These are phyloP conservation scores for Plasmodium berghei DNA, from an alignment of 169 alveolate genomes.

Conservation along the genomic window DNA sequence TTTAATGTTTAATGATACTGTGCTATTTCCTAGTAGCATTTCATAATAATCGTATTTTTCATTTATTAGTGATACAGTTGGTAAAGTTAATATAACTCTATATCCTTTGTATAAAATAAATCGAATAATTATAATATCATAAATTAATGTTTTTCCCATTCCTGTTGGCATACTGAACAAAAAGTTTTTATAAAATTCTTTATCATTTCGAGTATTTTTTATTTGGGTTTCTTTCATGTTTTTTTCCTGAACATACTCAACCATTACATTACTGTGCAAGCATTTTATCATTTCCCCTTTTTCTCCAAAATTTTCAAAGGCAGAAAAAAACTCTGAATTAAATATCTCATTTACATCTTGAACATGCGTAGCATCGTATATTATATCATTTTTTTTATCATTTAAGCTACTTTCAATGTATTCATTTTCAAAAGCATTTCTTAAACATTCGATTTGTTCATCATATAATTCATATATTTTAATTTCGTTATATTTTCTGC, in stretches of 20 bases:
- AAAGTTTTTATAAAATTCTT: constrained; percentile 31
- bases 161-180: constrained; percentile 68
- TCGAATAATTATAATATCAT: constrained; percentile 54
- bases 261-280: not conserved
- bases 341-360: not conserved
- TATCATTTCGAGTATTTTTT: not conserved
- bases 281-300: not conserved
- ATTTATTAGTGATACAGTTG: constrained; percentile 50
- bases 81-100: constrained; percentile 41
- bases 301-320: constrained; percentile 20
- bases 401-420: constrained; percentile 13
- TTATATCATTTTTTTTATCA: constrained; percentile 2
- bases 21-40: constrained; percentile 50
- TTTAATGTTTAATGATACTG: constrained; percentile 57
- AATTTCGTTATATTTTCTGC: constrained; percentile 38
- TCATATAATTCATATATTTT: constrained; percentile 38
- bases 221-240: not conserved
- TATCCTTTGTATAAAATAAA: constrained; percentile 44
- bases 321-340: constrained; percentile 16
- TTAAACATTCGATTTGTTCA: constrained; percentile 41
- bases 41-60: constrained; percentile 72
- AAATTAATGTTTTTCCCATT: constrained; percentile 67
- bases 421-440: constrained; percentile 32
- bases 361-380: not conserved
- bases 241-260: not conserved